These are phyloP conservation scores for Plasmodium vinckei DNA, from an alignment of 169 alveolate genomes.

Conservation along the genomic window DNA sequence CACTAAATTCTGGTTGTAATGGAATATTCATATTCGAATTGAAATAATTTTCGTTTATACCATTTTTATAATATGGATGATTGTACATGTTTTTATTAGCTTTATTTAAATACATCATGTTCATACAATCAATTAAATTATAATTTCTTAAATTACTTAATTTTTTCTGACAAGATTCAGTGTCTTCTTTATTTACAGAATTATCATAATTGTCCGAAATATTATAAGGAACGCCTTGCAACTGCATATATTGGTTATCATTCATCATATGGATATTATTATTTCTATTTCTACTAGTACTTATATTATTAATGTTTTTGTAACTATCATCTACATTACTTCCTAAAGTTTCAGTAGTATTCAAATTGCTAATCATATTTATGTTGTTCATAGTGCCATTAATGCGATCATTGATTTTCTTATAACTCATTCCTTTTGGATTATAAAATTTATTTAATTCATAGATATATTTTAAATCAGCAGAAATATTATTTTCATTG, in stretches of 20 bases:
- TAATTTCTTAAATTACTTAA: conserved; percentile 5
- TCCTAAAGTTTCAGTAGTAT: background rate
- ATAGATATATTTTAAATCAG: background rate
- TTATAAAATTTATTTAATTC: background rate
- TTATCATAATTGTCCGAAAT: conserved; percentile 15
- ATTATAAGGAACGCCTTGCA: background rate
- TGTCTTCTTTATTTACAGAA: background rate
- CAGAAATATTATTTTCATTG: no score
- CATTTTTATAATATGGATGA: background rate
- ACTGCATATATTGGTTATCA: no score
- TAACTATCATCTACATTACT: background rate
- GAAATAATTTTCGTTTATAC: background rate
- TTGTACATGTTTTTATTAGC: conserved; percentile 6
- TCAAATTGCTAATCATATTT: background rate
- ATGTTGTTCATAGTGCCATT: background rate
- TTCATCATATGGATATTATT: no score
- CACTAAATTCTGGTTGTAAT: background rate
- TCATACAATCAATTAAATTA: conserved; percentile 27
- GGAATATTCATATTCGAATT: background rate
- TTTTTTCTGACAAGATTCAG: background rate
- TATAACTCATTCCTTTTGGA: background rate
- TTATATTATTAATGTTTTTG: background rate
- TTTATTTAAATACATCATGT: conserved; percentile 25
- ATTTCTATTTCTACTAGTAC: background rate
- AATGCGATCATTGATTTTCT: background rate